Base-by-base conservation (phyloP, 2,329 filamentous ascomycete genomes). In the Fusarium transvaalense region DNA sequence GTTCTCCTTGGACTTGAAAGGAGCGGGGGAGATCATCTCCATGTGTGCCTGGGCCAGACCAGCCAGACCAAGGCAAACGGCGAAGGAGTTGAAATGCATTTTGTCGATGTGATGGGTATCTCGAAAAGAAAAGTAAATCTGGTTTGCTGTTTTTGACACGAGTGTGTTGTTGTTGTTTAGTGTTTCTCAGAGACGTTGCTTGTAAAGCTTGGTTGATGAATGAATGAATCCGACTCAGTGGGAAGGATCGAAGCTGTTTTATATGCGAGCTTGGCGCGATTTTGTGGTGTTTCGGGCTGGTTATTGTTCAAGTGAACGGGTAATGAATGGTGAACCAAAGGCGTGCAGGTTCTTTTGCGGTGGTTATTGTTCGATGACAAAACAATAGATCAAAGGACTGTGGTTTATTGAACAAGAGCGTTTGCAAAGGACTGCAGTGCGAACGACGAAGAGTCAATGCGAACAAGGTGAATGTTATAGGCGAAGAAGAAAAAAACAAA, bases 1-100 rank as follows among this genome's bases (percentile, higher is more conserved):
- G 80, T 88, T 87, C 77, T 76, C 78, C 78, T 85, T 85, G 73
- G 84, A 86, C 56, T 80, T 79, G 71, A 89, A 80, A 9, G 87
- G 86, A 15, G 84, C 68, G 12, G 87, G 87, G 65, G 78, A 78
- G 43, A 74, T 79, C 82, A 88, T 85, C 75, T 86, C 82, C 83
- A 89, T 88, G 78, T 88, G 86, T 61, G 83, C 86, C 55, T 82
- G 77, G 66, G 80, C 81, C 51, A 83, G 76, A 67, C 82, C 79
- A 53, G 77, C 75, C 56, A 82, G 68, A 72, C 82, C 79, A 69
- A 85, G 67, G 72, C 82, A 72, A 69, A 79, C 74, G 65, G 79
- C 77, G 66, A 83, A 65, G 63, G 80, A 63, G 27, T 76, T 38
- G 59, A 71, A 76, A 76, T 81, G 80, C 83, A 85, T 86, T 45